A percentile compares a stretch with the other conserved stretches of the same genome.
Evolutionary conservation across 495 filamentous ascomycete genomes (phyloP).

Genomic region (Penicillium malachiteum): DNA sequence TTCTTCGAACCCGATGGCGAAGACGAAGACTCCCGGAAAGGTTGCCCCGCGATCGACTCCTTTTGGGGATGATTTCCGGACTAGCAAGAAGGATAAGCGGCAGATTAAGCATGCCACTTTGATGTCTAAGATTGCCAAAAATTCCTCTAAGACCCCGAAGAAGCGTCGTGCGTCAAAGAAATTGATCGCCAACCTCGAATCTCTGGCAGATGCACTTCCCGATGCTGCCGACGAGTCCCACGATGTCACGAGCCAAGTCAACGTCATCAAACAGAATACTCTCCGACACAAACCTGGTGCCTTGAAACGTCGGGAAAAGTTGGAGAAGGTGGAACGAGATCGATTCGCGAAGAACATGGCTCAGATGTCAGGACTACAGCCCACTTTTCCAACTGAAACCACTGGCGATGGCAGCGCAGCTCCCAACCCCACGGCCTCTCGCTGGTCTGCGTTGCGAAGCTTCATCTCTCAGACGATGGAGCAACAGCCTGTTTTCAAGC

Average conservation of each 20-base stretch:
- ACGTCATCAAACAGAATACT: conserved; percentile 65
- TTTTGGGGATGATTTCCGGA: conserved; percentile 52
- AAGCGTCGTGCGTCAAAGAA: conserved; percentile 71
- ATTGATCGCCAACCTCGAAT: conserved; percentile 71
- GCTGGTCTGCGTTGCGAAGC: conserved; percentile 66
- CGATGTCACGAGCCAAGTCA: conserved; percentile 36
- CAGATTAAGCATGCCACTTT: conserved; percentile 73
- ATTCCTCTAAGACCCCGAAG: conserved; percentile 48
- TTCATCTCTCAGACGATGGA: conserved; percentile 75
- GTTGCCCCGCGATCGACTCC: conserved; percentile 23
- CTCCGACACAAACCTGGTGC: conserved; percentile 73
- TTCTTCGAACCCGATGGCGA: conserved; percentile 14
- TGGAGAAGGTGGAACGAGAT: conserved; percentile 76
- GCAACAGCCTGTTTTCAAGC: conserved; percentile 63
- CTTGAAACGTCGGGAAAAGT: conserved; percentile 74
- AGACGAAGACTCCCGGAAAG: conserved; percentile 24
- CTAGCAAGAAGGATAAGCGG: conserved; percentile 75
- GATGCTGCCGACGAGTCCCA: conserved; percentile 42
- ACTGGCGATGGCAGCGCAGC: conserved; percentile 13
- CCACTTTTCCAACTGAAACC: conserved; percentile 11
- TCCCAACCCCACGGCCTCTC: conserved; percentile 47
- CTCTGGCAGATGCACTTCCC: conserved; percentile 75
- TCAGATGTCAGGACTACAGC: conserved; percentile 42
- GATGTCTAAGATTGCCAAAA: conserved; percentile 70
- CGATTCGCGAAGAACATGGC: conserved; percentile 82